Base-by-base conservation (phyloP, 2,329 filamentous ascomycete species). In the Hymenoscyphus infarciens region DNA sequence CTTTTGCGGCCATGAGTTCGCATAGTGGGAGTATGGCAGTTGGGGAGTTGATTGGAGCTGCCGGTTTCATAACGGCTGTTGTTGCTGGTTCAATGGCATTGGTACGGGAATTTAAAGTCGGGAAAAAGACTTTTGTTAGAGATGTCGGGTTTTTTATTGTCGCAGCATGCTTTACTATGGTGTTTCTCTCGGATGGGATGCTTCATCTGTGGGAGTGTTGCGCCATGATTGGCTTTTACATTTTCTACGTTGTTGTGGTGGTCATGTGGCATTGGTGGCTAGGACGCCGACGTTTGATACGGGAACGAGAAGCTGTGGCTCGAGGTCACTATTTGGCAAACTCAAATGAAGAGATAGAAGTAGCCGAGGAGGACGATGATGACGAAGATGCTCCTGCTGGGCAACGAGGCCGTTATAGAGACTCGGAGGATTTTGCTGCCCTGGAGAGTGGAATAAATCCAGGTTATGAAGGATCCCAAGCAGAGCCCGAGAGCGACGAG, bases 41-140 rank as follows among this genome's bases (percentile, higher is more conserved):
- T 49, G 95, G 95, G 55, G 95, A 99, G 78, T 82, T 99, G 58
- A 92, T 99, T 60, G 95, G 95, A 38, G 95, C 95, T 11, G 95
- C 95, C 38, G 87, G 91, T 66, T 99, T 99, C 78, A 99, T 99
- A 75, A 96, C 93, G 1, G 90, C 93, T 1, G 94, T 99, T 19
- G 95, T 99, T 38, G 92, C 94, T 5, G 95, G 95, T 16, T 96
- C 92, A 61, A 99, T 99, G 95, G 95, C 94, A 15, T 78, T 99
- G 61, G 93, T 97, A n/a, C 85, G 91, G 67, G 95, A 97, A 60
- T 99, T 99, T 76, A 89, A 88, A 68, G 95, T 99, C 59, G 90
- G 91, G 60, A 88, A 87, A 71, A 91, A 89, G 75, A 95, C 92
- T 39, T 99, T 98, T 74, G 84, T 97, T 25, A 85, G 95, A 67